Percentiles rank a stretch among this genome's conserved stretches.
phyloP scores from a whole-genome alignment of 306 rosid genomes.

The Acacia confusa region DNA sequence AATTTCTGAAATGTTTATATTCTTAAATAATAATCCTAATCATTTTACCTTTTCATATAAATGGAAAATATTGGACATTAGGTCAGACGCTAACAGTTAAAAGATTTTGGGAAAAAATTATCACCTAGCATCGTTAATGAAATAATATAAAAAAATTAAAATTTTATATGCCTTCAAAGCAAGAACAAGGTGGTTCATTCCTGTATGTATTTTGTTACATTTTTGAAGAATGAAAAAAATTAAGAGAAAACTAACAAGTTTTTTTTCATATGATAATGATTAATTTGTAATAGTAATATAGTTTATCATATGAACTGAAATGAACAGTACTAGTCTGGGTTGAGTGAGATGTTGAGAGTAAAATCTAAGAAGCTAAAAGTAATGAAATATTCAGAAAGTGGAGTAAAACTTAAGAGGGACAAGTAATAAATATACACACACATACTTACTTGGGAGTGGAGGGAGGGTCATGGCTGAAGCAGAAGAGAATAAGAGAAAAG shows the following conservation, averaged over 20 bases:
- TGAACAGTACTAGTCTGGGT: background rate
- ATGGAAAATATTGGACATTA: background rate
- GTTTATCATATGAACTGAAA: background rate
- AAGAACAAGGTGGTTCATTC: background rate
- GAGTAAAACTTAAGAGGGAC: background rate
- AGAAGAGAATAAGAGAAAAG: constrained; percentile 55
- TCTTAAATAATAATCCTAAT: background rate
- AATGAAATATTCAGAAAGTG: background rate
- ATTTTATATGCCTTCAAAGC: background rate
- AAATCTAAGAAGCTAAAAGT: background rate
- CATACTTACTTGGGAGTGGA: constrained; percentile 49
- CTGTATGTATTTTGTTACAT: background rate
- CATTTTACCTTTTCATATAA: background rate
- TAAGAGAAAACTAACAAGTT: background rate
- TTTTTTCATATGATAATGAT: background rate
- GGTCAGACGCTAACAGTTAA: background rate
- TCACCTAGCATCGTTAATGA: background rate
- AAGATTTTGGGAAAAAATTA: background rate
- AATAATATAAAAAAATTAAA: background rate
- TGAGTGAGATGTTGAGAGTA: background rate
- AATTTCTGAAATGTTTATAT: background rate
- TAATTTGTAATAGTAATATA: background rate
- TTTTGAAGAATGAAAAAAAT: background rate
- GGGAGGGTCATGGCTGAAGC: constrained; percentile 38
- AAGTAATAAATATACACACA: background rate